Conservation (phyloP, 257 asterid species). For the Gentiana macrophylla region DNA sequence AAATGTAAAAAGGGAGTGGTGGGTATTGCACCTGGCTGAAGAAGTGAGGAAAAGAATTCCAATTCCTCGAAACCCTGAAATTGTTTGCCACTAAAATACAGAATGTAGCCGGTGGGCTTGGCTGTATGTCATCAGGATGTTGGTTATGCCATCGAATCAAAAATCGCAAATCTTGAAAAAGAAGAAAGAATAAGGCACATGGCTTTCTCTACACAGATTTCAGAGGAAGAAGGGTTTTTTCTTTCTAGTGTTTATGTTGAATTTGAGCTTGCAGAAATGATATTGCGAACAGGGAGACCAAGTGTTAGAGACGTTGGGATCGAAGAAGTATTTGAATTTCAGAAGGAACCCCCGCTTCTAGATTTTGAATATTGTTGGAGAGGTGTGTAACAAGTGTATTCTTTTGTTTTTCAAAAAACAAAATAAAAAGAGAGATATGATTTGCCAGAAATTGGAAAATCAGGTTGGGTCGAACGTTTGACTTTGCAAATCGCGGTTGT, state of each 20-base stretch:
- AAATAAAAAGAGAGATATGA: constrained; percentile 9
- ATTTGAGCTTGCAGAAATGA: constrained; percentile 5
- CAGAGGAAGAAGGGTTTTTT: neutral
- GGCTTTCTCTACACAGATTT: constrained; percentile 1
- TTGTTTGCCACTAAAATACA: constrained; percentile 18
- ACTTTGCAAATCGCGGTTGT: too few relatives aligned
- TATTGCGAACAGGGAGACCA: constrained; percentile 8
- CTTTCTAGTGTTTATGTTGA: constrained; percentile 6
- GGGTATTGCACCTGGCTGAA: constrained; percentile 46
- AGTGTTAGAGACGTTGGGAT: constrained; percentile 24
- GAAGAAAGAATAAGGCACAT: neutral
- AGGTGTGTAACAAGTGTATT: neutral
- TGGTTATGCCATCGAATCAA: neutral
- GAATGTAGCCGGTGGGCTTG: neutral
- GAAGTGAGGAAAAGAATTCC: constrained; percentile 51
- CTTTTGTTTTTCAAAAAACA: constrained; percentile 1
- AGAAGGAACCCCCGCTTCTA: constrained; percentile 12
- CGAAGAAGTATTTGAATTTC: constrained; percentile 26
- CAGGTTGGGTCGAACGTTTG: too few relatives aligned
- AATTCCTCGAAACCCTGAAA: constrained; percentile 41
- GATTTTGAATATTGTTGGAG: constrained; percentile 32
- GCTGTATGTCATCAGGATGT: neutral
- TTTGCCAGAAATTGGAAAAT: too few relatives aligned
- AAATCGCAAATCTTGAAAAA: constrained; percentile 11
- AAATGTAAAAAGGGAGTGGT: constrained; percentile 1